These are phyloP conservation scores for Stevia rebaudiana DNA, from an alignment of 140 eudicot genomes.

Conservation along the genomic window DNA sequence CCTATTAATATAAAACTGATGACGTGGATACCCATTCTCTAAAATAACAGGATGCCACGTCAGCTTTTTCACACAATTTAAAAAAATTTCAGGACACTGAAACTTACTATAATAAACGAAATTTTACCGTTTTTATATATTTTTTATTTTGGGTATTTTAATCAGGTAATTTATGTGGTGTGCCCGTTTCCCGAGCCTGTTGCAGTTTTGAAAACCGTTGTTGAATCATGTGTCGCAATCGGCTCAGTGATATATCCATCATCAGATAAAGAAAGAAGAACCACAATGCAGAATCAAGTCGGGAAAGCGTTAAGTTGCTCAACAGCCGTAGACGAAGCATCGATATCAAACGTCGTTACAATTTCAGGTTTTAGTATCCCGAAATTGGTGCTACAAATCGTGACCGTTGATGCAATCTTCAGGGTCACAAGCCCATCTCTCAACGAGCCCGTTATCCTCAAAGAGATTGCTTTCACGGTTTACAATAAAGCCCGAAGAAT, in stretches of 20 bases:
- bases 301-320: constrained; percentile 87
- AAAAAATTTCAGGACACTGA: not conserved
- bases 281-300: constrained; percentile 77
- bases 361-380: constrained; percentile 86
- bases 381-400: constrained; percentile 79
- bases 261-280: constrained; percentile 80
- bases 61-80: not conserved
- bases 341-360: constrained; percentile 71
- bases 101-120: not conserved
- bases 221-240: constrained; percentile 79
- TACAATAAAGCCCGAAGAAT: constrained; percentile 88
- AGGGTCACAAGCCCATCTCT: constrained; percentile 83
- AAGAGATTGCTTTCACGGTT: constrained; percentile 95
- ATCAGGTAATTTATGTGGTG: constrained; percentile 90
- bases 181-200: constrained; percentile 97
- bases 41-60: not conserved
- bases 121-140: not conserved
- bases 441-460: constrained; percentile 66
- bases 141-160: constrained; percentile 17
- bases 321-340: constrained; percentile 83
- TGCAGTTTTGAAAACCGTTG: constrained; percentile 72
- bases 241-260: constrained; percentile 61
- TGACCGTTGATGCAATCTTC: constrained; percentile 84
- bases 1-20: not conserved
- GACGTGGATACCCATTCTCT: not conserved